Evolutionary conservation across 306 rosid genomes (phyloP).

Genomic region (Citrullus colocynthis): DNA sequence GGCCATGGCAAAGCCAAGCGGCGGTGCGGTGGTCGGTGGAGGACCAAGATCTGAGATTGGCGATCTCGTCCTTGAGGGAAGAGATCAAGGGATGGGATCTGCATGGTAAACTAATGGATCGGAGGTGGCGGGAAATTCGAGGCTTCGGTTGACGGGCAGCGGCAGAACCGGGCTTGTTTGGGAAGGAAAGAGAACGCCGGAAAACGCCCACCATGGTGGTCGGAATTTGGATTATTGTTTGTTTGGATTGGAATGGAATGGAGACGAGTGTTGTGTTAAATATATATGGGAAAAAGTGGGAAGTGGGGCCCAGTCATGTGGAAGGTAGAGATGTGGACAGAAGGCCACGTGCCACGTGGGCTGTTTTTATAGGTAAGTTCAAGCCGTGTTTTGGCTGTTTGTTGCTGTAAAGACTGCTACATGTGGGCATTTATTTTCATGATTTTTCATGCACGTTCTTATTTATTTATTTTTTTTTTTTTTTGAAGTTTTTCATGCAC

Average conservation of each 20-base stretch:
- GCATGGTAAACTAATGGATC: slow-evolving; percentile 85
- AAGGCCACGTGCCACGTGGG: not conserved
- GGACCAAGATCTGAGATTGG: slow-evolving; percentile 32
- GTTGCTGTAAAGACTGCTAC: slow-evolving; percentile 4
- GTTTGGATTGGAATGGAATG: not conserved
- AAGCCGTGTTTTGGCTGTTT: not conserved
- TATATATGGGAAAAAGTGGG: not conserved
- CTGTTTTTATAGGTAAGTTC: not conserved
- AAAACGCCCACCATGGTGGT: slow-evolving; percentile 62
- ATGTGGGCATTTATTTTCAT: not conserved
- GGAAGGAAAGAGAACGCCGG: slow-evolving; percentile 67
- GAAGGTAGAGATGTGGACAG: not conserved
- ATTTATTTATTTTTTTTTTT: too few species aligned
- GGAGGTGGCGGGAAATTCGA: slow-evolving; percentile 41
- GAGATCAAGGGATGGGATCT: slow-evolving; percentile 71
- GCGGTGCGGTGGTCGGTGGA: slow-evolving; percentile 21
- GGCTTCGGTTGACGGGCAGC: slow-evolving; percentile 36
- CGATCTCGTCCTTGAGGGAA: slow-evolving; percentile 40
- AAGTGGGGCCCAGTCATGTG: not conserved
- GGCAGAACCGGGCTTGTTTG: slow-evolving; percentile 29
- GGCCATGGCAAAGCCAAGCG: slow-evolving; percentile 32
- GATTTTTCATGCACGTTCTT: not conserved
- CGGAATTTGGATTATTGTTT: not conserved
- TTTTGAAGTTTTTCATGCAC: too few species aligned
- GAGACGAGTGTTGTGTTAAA: not conserved